A percentile compares a stretch with the other conserved stretches of the same genome.
phyloP scores from a whole-genome alignment of 768 basidiomycete genomes.

The Leucocoprinus birnbaumii region DNA sequence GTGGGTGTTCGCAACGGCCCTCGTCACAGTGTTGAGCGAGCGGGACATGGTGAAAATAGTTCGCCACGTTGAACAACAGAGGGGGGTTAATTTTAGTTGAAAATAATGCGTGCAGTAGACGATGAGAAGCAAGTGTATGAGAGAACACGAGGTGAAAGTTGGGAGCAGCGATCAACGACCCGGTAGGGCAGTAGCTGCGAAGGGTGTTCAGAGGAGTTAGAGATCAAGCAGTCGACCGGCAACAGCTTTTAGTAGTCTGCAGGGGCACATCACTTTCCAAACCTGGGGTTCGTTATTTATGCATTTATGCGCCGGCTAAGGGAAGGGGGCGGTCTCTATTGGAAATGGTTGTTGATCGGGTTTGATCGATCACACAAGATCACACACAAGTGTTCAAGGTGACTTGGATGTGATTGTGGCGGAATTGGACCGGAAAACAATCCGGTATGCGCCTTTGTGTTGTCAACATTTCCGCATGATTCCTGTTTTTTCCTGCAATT shows the following conservation, averaged over 20 bases:
- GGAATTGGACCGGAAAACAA: neutral
- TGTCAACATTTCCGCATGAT: no score
- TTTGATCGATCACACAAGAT: neutral
- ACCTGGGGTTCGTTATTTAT: slow-evolving; percentile 10
- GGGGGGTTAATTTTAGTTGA: neutral
- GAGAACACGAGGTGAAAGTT: neutral
- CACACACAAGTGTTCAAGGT: neutral
- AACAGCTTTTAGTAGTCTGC: neutral
- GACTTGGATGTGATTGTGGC: neutral
- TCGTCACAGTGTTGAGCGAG: slow-evolving; percentile 8
- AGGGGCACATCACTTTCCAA: neutral
- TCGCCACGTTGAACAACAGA: neutral
- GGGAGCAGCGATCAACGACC: neutral
- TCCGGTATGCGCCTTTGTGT: no score
- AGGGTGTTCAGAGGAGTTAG: neutral
- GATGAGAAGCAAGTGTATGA: neutral
- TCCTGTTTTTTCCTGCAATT: no score
- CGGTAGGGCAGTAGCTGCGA: neutral
- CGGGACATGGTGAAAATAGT: slow-evolving; percentile 2
- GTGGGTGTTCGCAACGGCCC: slow-evolving; percentile 3
- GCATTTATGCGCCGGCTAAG: slow-evolving; percentile 2
- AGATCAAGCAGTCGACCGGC: neutral
- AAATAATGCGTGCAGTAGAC: no score
- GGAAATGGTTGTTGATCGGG: neutral
- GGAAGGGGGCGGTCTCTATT: neutral